Evolutionary conservation across 768 basidiomycete species (phyloP), one percentile per base, ranked within the genome.

Genomic region (Cantharellus anzutake): DNA sequence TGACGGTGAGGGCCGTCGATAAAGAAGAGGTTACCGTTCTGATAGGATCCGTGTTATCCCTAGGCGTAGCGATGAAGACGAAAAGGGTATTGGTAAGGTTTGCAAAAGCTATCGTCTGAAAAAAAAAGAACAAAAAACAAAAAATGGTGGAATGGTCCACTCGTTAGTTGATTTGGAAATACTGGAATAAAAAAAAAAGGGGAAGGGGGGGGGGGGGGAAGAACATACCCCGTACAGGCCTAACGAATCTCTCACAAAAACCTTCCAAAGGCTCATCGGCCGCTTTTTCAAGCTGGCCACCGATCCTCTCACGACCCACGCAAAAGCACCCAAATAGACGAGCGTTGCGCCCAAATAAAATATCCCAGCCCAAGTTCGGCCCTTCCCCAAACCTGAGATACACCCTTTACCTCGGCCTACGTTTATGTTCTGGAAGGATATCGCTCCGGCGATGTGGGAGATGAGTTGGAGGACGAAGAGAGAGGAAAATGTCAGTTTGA

Each of bases 61-160:
- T 82, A 35, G 87, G 84, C 57, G 68, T 80, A 69, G 83, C 79
- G 71, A 85, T 79, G 72, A 91, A 88, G 83, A 85, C 89, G 76
- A 88, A 91, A 68, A 88, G 71, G 68, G 86, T 76, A 74, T 89
- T 91, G 72, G 76, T 74, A 70, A 86, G 76, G 76, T 91, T 87
- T 64, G 89, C 83, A 64, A 82, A 64, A 75, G 80, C 83, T 69
- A 90, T 78, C 41, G 87, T 76, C 78, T 80, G 57, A 52, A 29
- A 48, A 11, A 55, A 7, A 37, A 34, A 62, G 53, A 63, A 41
- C 44, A 51, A 61, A 53, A 59, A 59, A 55, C 3, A 60, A 51
- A 53, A 51, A 20, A 38, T 41, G 51, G 53, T 51, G 88, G 85
- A 62, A 90, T 83, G 86, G 89, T 89, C 64, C 90, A 75, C 67